phyloP scores from a whole-genome alignment of 345 rosid genomes.

The Euphorbia peplus region DNA sequence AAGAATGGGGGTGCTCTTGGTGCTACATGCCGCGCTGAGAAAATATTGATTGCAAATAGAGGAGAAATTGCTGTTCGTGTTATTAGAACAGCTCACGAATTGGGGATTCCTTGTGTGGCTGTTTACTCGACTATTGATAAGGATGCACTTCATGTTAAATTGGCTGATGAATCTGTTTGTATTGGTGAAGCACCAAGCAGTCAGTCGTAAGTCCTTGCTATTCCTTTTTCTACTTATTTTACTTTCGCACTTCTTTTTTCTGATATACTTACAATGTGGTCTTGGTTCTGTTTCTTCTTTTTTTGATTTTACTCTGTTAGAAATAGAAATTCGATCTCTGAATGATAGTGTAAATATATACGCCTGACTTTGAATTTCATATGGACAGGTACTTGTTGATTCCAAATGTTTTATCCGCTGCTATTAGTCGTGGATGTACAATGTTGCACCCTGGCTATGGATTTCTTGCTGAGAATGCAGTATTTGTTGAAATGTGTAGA shows the following conservation, averaged over 20 bases:
- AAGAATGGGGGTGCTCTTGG: constrained; percentile 49
- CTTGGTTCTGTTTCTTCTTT: background rate
- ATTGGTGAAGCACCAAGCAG: constrained; percentile 99
- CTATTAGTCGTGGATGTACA: constrained; percentile 80
- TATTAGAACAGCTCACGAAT: constrained; percentile 89
- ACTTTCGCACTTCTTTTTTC: background rate
- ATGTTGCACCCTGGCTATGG: constrained; percentile 99
- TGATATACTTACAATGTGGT: no score
- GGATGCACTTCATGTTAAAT: constrained; percentile 92
- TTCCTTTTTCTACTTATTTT: background rate
- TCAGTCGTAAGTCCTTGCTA: constrained; percentile 66
- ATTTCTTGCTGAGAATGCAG: constrained; percentile 94
- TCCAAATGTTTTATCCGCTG: constrained; percentile 92
- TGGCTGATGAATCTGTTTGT: constrained; percentile 95
- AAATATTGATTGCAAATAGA: constrained; percentile 89
- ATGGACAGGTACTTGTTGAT: constrained; percentile 67
- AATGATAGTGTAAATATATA: constrained; percentile 4
- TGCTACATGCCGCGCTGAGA: constrained; percentile 62
- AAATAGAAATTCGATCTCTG: background rate
- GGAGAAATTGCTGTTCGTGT: constrained; percentile 98
- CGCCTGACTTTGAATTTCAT: constrained; percentile 14
- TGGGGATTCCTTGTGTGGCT: constrained; percentile 98
- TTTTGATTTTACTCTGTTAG: background rate
- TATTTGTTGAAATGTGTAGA: constrained; percentile 94
- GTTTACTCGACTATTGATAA: constrained; percentile 94